A percentile compares a stretch with the other conserved stretches of the same genome.
Conservation (phyloP, 345 rosid species). For the Pistacia vera region DNA sequence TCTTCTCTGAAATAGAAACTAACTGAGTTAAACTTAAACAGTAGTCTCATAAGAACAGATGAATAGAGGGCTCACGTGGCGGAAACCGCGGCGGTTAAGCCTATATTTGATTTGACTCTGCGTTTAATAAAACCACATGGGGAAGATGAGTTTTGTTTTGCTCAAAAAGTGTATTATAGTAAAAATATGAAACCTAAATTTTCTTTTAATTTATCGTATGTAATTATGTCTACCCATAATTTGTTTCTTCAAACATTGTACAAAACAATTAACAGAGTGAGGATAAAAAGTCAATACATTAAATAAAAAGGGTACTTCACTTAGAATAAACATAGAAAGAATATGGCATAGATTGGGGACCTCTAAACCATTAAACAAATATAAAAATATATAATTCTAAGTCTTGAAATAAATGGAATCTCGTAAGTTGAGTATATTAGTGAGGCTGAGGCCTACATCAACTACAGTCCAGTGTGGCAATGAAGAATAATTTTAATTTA, state of each 20-base stretch:
- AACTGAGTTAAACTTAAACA: too few species aligned
- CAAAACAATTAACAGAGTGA: too few species aligned
- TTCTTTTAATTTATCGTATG: too few species aligned
- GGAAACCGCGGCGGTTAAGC: slow-evolving; percentile 28
- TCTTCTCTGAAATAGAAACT: too few species aligned
- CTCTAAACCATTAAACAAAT: not conserved
- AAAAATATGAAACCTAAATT: too few species aligned
- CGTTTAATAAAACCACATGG: too few species aligned
- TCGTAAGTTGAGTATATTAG: not conserved
- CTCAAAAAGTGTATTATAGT: too few species aligned
- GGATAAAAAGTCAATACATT: not conserved
- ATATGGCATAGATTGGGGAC: not conserved
- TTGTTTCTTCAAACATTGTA: too few species aligned
- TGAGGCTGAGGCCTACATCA: not conserved
- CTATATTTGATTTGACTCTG: slow-evolving; percentile 12
- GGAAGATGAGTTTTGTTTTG: not conserved
- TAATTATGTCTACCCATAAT: too few species aligned
- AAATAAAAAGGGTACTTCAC: not conserved
- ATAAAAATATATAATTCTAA: not conserved
- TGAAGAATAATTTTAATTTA: not conserved
- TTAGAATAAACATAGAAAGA: not conserved
- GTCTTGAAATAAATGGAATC: not conserved
- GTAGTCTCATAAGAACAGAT: too few species aligned
- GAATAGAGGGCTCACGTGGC: slow-evolving; percentile 12
- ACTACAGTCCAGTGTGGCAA: not conserved